Percentiles rank a stretch among this genome's conserved stretches.
phyloP scores from a whole-genome alignment of 2,329 filamentous ascomycete genomes.

The Xylaria multiplex region DNA sequence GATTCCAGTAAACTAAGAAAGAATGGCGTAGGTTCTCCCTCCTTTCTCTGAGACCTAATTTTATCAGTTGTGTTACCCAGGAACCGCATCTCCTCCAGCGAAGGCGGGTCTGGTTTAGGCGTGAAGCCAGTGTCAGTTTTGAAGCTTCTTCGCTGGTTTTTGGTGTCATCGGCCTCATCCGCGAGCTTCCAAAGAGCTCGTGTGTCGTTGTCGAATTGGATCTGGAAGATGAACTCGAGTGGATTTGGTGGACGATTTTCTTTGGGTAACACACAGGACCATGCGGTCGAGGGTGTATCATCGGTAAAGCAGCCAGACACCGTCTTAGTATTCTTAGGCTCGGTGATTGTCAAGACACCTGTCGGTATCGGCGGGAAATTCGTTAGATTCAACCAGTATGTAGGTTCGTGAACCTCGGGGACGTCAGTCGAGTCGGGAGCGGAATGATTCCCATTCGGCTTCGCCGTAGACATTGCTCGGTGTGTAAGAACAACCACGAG shows the following conservation, averaged over 20 bases:
- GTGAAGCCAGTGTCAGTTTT: constrained; percentile 52
- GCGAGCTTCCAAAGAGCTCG: constrained; percentile 60
- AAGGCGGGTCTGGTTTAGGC: constrained; percentile 67
- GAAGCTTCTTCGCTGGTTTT: constrained; percentile 31
- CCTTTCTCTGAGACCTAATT: constrained; percentile 72
- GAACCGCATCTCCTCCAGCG: constrained; percentile 78
- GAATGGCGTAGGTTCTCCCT: constrained; percentile 88
- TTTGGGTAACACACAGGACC: constrained; percentile 87
- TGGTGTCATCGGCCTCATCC: constrained; percentile 44
- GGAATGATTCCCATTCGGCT: neutral
- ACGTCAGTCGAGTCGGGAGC: constrained; percentile 17
- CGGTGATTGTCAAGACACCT: constrained; percentile 81
- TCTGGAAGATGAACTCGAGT: constrained; percentile 83
- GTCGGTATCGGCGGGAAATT: constrained; percentile 88
- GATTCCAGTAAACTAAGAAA: constrained; percentile 70
- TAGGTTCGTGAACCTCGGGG: constrained; percentile 47
- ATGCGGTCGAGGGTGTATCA: constrained; percentile 69
- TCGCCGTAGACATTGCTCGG: constrained; percentile 26
- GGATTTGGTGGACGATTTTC: constrained; percentile 76
- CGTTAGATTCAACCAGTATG: constrained; percentile 83
- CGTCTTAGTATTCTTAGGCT: constrained; percentile 72
- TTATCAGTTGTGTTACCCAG: constrained; percentile 87
- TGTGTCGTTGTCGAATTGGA: constrained; percentile 74
- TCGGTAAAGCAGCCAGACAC: constrained; percentile 76
- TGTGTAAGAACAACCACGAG: constrained; percentile 67